Evolutionary conservation across 2,329 filamentous ascomycete genomes (phyloP), one percentile per base, ranked within the genome.

Genomic region (Colletotrichum musae): DNA sequence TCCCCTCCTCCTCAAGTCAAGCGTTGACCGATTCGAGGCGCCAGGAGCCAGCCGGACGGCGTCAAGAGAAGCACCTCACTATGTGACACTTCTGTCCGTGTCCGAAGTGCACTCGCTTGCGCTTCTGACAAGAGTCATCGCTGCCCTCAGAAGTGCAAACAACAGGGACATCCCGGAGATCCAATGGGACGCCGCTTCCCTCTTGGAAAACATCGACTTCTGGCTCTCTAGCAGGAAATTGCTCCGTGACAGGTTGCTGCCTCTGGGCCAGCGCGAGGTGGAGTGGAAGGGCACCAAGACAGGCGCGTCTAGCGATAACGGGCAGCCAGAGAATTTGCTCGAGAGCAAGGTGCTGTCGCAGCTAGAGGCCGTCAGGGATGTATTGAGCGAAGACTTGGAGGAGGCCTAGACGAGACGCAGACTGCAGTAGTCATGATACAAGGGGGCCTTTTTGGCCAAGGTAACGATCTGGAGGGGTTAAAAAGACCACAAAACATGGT

Each of bases 141-240:
- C 88, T 6, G 88, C 87, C 7, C 88, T 94, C 75, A 87, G 89
- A 18, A 87, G 77, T 76, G 89, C 84, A 61, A 93, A 93, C 58
- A 87, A 87, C n/a, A 89, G 91, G 24, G 91, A 94, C 26, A 91
- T 98, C 1, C 88, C 91, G 15, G 84, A 88, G 9, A 85, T 98
- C 6, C 86, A 89, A 60, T 97, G 94, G 91, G 94, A 98, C 76
- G 86, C 88, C 13, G 85, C 86, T 0, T 85, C 86, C 2, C 87
- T 97, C 54, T 87, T 92, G 72, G 95, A 97, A 77, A 94, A 96
- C 74, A 89, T 97, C 5, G 94, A 97, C 73, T 93, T 93, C 72
- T 94, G 94, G 86, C 82, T 98, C 43, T 87, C 89, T 32, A 91
- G 91, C 61, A 87, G 90, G 67, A 89, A 89, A 72, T 83, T 91